A percentile compares a stretch with the other conserved stretches of the same genome.
These are phyloP conservation scores for Psilocybe subaeruginosa DNA, from an alignment of 768 basidiomycete species.

Conservation along the genomic window DNA sequence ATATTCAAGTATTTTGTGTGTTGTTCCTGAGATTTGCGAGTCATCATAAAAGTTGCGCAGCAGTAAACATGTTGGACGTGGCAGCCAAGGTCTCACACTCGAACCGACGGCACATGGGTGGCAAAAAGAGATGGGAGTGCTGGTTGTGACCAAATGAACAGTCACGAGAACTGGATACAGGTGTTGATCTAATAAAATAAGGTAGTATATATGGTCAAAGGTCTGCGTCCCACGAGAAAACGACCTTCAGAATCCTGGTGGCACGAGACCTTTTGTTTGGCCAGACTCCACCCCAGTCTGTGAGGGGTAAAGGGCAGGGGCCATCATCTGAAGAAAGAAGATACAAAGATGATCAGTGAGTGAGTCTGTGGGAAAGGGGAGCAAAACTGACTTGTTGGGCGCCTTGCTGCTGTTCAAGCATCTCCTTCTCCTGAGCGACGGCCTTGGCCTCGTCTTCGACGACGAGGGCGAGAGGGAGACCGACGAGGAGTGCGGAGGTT, in stretches of 20 bases:
- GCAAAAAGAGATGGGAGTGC: slow-evolving; percentile 21
- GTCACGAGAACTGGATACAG: slow-evolving; percentile 28
- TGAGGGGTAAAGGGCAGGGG: slow-evolving; percentile 61
- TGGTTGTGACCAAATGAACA: slow-evolving; percentile 16
- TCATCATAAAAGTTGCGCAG: slow-evolving; percentile 18
- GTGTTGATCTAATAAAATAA: slow-evolving; percentile 12
- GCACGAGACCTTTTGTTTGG: slow-evolving; percentile 68
- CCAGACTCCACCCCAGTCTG: slow-evolving; percentile 31
- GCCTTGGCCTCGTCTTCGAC: slow-evolving; percentile 97
- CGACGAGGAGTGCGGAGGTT: slow-evolving; percentile 92
- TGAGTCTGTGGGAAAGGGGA: slow-evolving; percentile 11
- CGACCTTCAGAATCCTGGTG: slow-evolving; percentile 76
- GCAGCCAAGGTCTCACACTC: slow-evolving; percentile 19
- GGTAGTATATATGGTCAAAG: slow-evolving; percentile 20
- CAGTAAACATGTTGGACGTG: slow-evolving; percentile 11
- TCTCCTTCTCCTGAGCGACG: slow-evolving; percentile 92
- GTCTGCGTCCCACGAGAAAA: slow-evolving; percentile 10
- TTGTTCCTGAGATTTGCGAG: slow-evolving; percentile 12
- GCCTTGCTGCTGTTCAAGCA: slow-evolving; percentile 91
- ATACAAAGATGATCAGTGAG: slow-evolving; percentile 10
- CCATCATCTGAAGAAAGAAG: slow-evolving; percentile 63
- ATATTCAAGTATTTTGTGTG: slow-evolving; percentile 5
- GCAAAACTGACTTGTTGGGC: slow-evolving; percentile 75
- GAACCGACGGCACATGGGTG: slow-evolving; percentile 19
- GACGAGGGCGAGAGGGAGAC: slow-evolving; percentile 88